These are phyloP conservation scores for Rosa rugosa DNA, from an alignment of 306 rosid species.

Conservation along the genomic window DNA sequence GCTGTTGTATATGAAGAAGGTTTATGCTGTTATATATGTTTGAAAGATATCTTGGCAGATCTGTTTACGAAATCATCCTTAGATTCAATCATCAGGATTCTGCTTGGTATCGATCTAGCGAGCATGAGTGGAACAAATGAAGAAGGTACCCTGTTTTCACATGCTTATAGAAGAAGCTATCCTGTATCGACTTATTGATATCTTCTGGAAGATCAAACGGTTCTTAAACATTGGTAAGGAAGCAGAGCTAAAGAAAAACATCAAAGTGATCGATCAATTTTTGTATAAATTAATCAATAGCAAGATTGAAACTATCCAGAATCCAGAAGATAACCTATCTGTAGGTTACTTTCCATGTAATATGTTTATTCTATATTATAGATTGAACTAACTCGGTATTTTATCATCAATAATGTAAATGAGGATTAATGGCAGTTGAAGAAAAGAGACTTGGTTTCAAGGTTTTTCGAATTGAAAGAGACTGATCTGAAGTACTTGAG, in stretches of 20 bases:
- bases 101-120: constrained; percentile 18
- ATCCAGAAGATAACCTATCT: background rate
- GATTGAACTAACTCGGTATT: background rate
- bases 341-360: constrained; percentile 10
- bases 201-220: constrained; percentile 18
- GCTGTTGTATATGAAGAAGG: too few relatives aligned
- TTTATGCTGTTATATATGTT: too few relatives aligned
- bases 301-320: constrained; percentile 16
- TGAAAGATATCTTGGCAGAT: background rate
- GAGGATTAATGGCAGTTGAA: constrained; percentile 21
- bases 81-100: constrained; percentile 19
- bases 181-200: constrained; percentile 1
- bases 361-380: background rate
- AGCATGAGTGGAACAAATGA: constrained; percentile 19
- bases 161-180: constrained; percentile 5
- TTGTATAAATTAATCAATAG: constrained; percentile 9
- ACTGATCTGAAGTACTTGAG: constrained; percentile 36
- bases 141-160: constrained; percentile 11
- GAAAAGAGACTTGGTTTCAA: constrained; percentile 48
- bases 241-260: constrained; percentile 12
- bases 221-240: constrained; percentile 24
- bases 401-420: background rate
- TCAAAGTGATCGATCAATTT: constrained; percentile 10
- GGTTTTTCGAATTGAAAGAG: constrained; percentile 38
- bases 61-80: constrained; percentile 18